Evolutionary conservation across 352 stramenopile species (phyloP), one percentile per base, ranked within the genome.

Genomic region (Globisporangium parvum): DNA sequence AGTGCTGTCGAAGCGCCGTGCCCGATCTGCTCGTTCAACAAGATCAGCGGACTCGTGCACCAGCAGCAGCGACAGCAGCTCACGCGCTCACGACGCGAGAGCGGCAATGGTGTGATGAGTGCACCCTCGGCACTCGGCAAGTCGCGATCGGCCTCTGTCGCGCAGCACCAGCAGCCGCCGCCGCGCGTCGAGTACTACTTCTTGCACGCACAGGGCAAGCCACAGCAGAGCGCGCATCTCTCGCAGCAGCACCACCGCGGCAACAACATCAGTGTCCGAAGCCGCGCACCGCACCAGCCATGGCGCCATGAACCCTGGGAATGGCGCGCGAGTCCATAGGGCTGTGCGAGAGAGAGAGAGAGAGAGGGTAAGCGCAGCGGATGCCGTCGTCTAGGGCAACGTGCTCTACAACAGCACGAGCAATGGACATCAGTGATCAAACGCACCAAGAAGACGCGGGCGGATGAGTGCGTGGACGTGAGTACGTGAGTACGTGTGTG

Each of bases 1-100:
- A 68, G 62, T 23, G 62, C 66, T 10, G 75, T 87, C 23, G 80
- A 93, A 51, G 79, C 81, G 9, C 85, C 85, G 26, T 94, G 85
- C 51, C 82, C 85, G 18, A 77, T 94, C 46, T 94, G 85, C 53
- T 69, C 73, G 33, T 91, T 87, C 59, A 91, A 89, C 71, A 82
- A 88, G 61, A 83, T 95, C 60, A 86, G 85, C 52, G 53, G 55
- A 37, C 51, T 77, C 6, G 70, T 91, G 20, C 70, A 37, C 31
- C 31, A 80, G 47, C 53, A 79, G 46, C 75, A 75, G 37, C 53
- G 60, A 31, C 47, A 60, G 26, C 42, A 44, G 14, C 24, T 41
- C n/a, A 48, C 60, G 18, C 21, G 21, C 4, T 46, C 23, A 28
- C 10, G 28, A 15, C 11, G 47, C 26, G 18, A n/a, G 17, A 12